Percentiles rank a stretch among this genome's conserved stretches.
Conservation (phyloP, 2,329 filamentous ascomycete species). For the Alternaria incomplexa region DNA sequence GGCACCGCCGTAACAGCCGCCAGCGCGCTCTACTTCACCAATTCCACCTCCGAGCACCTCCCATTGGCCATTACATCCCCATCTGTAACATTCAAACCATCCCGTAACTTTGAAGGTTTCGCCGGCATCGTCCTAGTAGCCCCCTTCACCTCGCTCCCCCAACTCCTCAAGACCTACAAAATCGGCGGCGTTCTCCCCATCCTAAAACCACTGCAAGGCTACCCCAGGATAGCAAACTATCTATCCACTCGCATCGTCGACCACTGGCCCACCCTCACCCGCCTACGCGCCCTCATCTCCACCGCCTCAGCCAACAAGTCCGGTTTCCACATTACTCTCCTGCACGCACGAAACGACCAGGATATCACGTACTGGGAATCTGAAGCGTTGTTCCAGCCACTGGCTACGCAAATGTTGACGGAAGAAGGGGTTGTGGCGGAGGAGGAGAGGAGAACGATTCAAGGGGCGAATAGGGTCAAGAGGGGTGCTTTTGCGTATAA, state of each 20-base stretch:
- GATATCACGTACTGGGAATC: slow-evolving; percentile 81
- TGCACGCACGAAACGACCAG: slow-evolving; percentile 81
- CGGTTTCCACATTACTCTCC: slow-evolving; percentile 60
- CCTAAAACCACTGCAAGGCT: slow-evolving; percentile 73
- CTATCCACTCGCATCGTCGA: slow-evolving; percentile 74
- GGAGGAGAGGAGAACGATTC: slow-evolving; percentile 40
- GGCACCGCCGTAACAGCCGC: slow-evolving; percentile 84
- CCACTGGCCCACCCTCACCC: slow-evolving; percentile 75
- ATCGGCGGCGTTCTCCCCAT: slow-evolving; percentile 80
- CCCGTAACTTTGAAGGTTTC: slow-evolving; percentile 60
- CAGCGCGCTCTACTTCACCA: slow-evolving; percentile 72
- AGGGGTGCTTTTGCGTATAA: slow-evolving; percentile 47
- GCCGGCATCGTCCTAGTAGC: slow-evolving; percentile 81
- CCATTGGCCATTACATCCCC: slow-evolving; percentile 32
- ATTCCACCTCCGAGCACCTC: slow-evolving; percentile 32
- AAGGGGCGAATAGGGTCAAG: slow-evolving; percentile 39
- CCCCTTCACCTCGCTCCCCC: slow-evolving; percentile 76
- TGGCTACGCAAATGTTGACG: slow-evolving; percentile 38
- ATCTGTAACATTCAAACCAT: background rate
- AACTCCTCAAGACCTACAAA: slow-evolving; percentile 77
- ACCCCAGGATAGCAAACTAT: slow-evolving; percentile 68
- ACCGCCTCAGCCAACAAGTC: background rate
- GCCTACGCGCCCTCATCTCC: slow-evolving; percentile 62
- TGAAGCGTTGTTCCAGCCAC: slow-evolving; percentile 33
- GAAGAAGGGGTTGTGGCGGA: slow-evolving; percentile 30